Evolutionary conservation across 805 yeast genomes (phyloP).

Genomic region (Kazachstania viticola): DNA sequence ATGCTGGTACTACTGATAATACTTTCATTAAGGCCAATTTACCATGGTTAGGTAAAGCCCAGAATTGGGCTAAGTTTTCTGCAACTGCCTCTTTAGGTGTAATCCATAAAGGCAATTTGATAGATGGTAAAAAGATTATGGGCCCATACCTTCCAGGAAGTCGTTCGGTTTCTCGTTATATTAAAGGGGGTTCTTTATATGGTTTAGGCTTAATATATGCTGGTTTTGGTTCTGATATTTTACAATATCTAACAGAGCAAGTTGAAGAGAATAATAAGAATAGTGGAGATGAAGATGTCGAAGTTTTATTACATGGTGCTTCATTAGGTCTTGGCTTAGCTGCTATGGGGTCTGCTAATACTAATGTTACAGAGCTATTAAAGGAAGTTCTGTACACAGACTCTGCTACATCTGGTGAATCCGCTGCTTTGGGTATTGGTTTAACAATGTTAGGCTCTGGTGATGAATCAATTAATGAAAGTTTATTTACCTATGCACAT

Average conservation of each 20-base stretch:
- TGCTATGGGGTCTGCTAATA: constrained; percentile 83
- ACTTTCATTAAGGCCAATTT: constrained; percentile 80
- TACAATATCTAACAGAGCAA: constrained; percentile 64
- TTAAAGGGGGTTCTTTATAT: constrained; percentile 90
- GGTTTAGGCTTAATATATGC: constrained; percentile 92
- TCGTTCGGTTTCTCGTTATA: constrained; percentile 59
- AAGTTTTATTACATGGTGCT: constrained; percentile 89
- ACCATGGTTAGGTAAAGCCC: constrained; percentile 96
- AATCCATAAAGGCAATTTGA: constrained; percentile 85
- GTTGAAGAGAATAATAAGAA: constrained; percentile 48
- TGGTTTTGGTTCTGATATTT: constrained; percentile 85
- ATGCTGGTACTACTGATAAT: constrained; percentile 93
- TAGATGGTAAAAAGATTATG: constrained; percentile 79
- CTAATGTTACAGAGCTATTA: constrained; percentile 65
- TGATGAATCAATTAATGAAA: constrained; percentile 50
- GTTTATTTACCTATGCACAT: constrained; percentile 82
- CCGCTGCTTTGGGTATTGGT: constrained; percentile 95
- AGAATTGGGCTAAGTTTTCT: constrained; percentile 94
- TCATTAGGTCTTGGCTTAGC: constrained; percentile 93
- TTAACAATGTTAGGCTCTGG: constrained; percentile 91
- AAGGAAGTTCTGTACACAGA: constrained; percentile 79
- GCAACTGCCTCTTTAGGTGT: constrained; percentile 98
- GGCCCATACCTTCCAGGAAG: constrained; percentile 85
- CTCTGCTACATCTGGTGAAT: constrained; percentile 89
- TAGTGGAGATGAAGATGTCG: constrained; percentile 60